Base-by-base conservation (phyloP, 225 moss, liverwort and hornwort species). In the Ulota crispa region DNA sequence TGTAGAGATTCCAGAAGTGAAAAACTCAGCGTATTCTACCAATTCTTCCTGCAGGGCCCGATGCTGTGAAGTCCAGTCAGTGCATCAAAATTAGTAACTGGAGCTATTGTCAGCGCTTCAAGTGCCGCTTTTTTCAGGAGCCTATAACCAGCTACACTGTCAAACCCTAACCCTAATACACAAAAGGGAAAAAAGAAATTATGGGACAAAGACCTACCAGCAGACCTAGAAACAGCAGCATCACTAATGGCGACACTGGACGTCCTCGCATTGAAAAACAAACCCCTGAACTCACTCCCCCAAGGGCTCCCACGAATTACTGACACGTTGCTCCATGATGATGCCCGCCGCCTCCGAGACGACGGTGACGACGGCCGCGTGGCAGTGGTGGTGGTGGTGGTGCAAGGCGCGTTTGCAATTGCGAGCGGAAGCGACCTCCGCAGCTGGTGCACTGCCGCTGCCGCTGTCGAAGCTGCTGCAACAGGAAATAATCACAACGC, bases 371-470 rank as follows among this genome's bases (percentile, higher is more conserved):
- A 34, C 57, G 80, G 57, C 69, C 71, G 52, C n/a, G 73, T 53
- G 41, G 79, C 39, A 36, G 32, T 64, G 63, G 45, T 12, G 9
- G 39, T 39, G 37, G 37, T 8, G 41, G 79, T 52, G 53, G 32
- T 52, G 63, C 84, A 82, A 55, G 80, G 82, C 64, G 77, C 30
- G 68, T 83, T 73, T 5, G 81, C 81, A 18, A 89, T 67, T 70
- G 81, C 67, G 30, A 78, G 13, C 50, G 87, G 63, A 12, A 87
- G 65, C 78, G 85, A 87, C 75, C 83, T 80, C 77, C 78, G 85
- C 72, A 90, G 70, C 63, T 87, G 89, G 4, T 81, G 87, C 69
- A 78, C 78, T 66, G 81, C 85, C 39, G 78, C 60, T 28, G 80
- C 30, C 28, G 85, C 78, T 34, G 23, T 9, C 45, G 45, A 45